These are phyloP conservation scores for Phytopythium cucurbitacearum DNA, from an alignment of 352 stramenopile genomes.

Conservation along the genomic window DNA sequence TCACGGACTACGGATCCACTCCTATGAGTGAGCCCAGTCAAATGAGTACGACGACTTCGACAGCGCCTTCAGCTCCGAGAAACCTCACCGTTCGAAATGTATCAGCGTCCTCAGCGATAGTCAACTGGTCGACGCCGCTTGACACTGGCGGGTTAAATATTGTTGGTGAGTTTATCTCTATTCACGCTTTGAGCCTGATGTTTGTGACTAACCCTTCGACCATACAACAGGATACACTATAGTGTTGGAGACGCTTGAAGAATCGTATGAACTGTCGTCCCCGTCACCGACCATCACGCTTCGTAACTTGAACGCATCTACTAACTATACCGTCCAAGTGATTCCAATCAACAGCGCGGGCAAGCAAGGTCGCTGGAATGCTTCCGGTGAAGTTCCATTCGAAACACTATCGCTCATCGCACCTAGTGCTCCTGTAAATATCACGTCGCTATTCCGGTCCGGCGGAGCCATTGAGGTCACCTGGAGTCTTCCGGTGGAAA, in stretches of 20 bases:
- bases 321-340: conserved; percentile 49
- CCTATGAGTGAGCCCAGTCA: conserved; percentile 18
- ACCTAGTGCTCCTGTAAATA: conserved; percentile 28
- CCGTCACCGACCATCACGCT: conserved; percentile 15
- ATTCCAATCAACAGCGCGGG: conserved; percentile 27
- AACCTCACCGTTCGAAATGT: conserved; percentile 23
- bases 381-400: conserved; percentile 24
- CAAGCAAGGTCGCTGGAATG: conserved; percentile 15
- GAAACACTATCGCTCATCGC: conserved; percentile 18
- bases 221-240: conserved; percentile 20
- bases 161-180: conserved; percentile 18
- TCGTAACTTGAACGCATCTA: conserved; percentile 24
- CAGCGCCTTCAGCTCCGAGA: conserved; percentile 23
- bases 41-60: conserved; percentile 25
- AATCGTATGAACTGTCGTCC: conserved; percentile 8
- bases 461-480: conserved; percentile 48
- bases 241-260: conserved; percentile 11
- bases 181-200: neutral
- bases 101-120: conserved; percentile 26
- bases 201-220: neutral
- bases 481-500: conserved; percentile 38
- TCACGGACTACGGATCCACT: conserved; percentile 35
- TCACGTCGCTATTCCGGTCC: conserved; percentile 22
- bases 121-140: conserved; percentile 33
- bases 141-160: conserved; percentile 44